Evolutionary conservation across 2,329 filamentous ascomycete species (phyloP).

Genomic region (Fusarium vanettenii): DNA sequence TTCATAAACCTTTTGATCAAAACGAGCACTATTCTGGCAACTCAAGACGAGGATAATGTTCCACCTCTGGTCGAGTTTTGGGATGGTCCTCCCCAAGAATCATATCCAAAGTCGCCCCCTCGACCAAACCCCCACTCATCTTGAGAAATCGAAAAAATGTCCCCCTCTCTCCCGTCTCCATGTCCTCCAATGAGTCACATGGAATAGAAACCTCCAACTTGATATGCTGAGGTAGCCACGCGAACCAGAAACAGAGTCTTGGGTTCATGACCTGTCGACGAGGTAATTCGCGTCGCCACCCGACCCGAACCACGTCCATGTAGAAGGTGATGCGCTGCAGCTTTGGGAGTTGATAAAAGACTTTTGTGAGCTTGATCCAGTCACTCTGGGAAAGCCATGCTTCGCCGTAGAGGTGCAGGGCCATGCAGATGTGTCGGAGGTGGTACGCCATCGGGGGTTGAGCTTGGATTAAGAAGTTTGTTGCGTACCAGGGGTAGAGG

Average conservation of each 20-base stretch:
- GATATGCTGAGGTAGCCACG: neutral
- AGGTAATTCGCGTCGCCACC: neutral
- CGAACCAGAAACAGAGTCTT: neutral
- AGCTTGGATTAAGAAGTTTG: neutral
- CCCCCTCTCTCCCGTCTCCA: neutral
- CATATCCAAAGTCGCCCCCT: neutral
- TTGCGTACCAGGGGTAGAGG: neutral
- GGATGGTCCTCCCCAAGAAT: neutral
- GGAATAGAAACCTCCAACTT: neutral
- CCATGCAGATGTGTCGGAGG: neutral
- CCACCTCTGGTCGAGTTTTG: neutral
- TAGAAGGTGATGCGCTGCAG: neutral
- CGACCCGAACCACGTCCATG: neutral
- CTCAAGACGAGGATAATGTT: neutral
- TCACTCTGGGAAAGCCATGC: neutral
- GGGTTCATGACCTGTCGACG: neutral
- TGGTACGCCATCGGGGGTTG: neutral
- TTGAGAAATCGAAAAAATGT: neutral
- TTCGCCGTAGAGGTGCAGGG: neutral
- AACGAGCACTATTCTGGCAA: neutral
- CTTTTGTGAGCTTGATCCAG: neutral
- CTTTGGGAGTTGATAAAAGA: neutral
- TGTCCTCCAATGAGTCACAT: neutral
- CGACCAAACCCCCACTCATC: neutral
- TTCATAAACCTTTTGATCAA: too few relatives aligned